A percentile compares a stretch with the other conserved stretches of the same genome.
Conservation (phyloP, 192 early-diverging fungal genomes). For the Coemansia sp. region DNA sequence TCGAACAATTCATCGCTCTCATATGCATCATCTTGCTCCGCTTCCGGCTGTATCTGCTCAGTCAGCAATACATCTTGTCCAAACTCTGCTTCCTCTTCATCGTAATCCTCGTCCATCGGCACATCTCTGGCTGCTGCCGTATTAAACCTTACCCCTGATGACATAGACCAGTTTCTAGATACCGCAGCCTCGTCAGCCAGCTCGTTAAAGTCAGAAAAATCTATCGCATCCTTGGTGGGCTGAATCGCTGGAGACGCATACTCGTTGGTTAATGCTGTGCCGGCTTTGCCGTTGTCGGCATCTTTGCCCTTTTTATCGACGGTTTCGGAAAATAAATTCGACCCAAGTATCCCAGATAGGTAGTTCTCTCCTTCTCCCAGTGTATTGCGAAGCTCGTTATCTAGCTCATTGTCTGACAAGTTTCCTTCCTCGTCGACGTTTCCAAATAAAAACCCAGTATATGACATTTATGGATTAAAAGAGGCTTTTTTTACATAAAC, state of each 20-base stretch:
- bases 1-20: conserved; percentile 49
- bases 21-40: neutral
- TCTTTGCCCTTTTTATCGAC: conserved; percentile 2
- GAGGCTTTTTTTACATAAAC: no score
- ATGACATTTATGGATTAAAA: no score
- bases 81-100: no score
- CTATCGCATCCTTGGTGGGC: conserved; percentile 70
- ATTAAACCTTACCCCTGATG: no score
- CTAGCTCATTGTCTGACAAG: conserved; percentile 63
- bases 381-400: conserved; percentile 52
- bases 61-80: no score
- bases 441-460: conserved; percentile 78
- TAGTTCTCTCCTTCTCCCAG: conserved; percentile 35
- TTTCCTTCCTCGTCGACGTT: conserved; percentile 86
- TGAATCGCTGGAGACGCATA: conserved; percentile 41
- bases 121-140: no score
- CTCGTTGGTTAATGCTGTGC: neutral
- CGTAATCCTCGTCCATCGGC: conserved; percentile 59
- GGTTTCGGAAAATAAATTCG: conserved; percentile 28
- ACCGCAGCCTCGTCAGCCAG: conserved; percentile 64
- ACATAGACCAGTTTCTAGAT: conserved; percentile 18
- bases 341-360: conserved; percentile 32
- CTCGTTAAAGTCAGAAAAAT: conserved; percentile 83
- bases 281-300: conserved; percentile 14
- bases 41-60: no score